These are phyloP conservation scores for Pecoramyces ruminantium DNA, from an alignment of 192 early-diverging fungal species.

Conservation along the genomic window DNA sequence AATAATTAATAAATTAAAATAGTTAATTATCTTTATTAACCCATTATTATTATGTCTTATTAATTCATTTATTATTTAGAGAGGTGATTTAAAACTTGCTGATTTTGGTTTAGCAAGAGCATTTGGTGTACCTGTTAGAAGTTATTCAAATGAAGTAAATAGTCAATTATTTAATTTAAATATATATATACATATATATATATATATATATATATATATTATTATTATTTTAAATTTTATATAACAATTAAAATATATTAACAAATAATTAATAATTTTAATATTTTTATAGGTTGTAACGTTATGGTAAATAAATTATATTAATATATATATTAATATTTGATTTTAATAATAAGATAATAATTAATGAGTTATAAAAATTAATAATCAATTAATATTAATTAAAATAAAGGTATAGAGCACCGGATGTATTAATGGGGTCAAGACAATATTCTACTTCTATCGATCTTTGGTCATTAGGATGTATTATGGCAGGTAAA, in stretches of 20 bases:
- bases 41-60: not conserved
- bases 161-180: not conserved
- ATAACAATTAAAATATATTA: not conserved
- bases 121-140: constrained; percentile 85
- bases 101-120: constrained; percentile 96
- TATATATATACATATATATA: not conserved
- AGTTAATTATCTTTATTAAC: too few species aligned
- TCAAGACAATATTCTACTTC: constrained; percentile 74
- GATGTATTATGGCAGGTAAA: constrained; percentile 71
- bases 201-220: not conserved
- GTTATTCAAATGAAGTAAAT: constrained; percentile 63
- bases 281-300: not conserved
- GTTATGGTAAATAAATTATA: not conserved
- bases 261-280: too few species aligned
- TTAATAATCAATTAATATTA: not conserved
- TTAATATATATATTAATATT: too few species aligned
- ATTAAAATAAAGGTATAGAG: constrained; percentile 42
- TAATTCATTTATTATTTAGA: constrained; percentile 3
- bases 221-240: not conserved
- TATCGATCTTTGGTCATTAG: constrained; percentile 76
- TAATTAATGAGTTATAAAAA: not conserved
- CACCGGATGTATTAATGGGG: constrained; percentile 75
- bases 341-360: too few species aligned
- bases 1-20: constrained; percentile 11
- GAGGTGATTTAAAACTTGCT: constrained; percentile 61